Evolutionary conservation across 2,329 filamentous ascomycete genomes (phyloP).

Genomic region (Cladorrhinum sp.): DNA sequence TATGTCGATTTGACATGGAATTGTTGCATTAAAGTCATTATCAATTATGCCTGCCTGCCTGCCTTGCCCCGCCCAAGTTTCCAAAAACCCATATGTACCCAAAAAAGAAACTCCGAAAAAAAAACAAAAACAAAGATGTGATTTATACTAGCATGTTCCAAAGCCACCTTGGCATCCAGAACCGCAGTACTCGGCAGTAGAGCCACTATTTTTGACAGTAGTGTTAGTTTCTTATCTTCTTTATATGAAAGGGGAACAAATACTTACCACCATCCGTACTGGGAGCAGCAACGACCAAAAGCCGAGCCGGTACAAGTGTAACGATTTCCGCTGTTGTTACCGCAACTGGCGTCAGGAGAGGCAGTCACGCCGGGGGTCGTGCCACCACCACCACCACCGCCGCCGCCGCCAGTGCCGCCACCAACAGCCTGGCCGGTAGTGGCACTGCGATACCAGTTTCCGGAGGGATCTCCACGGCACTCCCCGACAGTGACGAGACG

Average conservation of each 20-base stretch:
- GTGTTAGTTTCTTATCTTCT: neutral
- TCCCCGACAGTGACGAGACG: slow-evolving; percentile 52
- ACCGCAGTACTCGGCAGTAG: slow-evolving; percentile 13
- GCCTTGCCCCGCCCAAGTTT: too few relatives aligned
- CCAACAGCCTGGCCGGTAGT: slow-evolving; percentile 11
- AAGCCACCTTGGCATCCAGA: slow-evolving; percentile 13
- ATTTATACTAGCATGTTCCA: slow-evolving; percentile 9
- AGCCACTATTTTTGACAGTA: slow-evolving; percentile 3
- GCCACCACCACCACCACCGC: slow-evolving; percentile 1
- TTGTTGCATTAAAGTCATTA: too few relatives aligned
- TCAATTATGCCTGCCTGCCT: too few relatives aligned
- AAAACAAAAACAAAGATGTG: neutral
- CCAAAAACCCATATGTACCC: too few relatives aligned
- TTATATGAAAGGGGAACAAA: neutral
- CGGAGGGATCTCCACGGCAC: slow-evolving; percentile 49
- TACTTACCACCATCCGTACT: slow-evolving; percentile 19
- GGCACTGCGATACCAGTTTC: slow-evolving; percentile 40
- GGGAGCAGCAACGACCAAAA: slow-evolving; percentile 14
- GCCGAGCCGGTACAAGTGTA: slow-evolving; percentile 12
- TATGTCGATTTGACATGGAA: too few relatives aligned
- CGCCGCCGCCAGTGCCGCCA: slow-evolving; percentile 2
- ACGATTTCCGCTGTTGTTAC: slow-evolving; percentile 2
- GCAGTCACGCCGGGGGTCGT: neutral
- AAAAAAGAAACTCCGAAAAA: neutral
- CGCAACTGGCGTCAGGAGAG: slow-evolving; percentile 14